phyloP scores from a whole-genome alignment of 2,329 filamentous ascomycete genomes.

The Bipolaris bicolor region DNA sequence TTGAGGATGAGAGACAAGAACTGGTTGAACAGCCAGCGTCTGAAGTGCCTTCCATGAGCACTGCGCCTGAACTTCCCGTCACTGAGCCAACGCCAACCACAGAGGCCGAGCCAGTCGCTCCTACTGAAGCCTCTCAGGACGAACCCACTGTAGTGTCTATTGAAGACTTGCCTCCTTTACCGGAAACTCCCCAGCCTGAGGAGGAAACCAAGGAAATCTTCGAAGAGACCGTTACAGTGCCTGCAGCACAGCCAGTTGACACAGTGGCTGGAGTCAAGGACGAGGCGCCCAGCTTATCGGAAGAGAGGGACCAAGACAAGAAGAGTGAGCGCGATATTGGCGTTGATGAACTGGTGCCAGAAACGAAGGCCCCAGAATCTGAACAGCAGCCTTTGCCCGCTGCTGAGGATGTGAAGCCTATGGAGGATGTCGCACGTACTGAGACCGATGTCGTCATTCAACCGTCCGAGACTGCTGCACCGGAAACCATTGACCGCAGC shows the following conservation, averaged over 20 bases:
- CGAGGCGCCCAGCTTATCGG: constrained; percentile 15
- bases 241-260: neutral
- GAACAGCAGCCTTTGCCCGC: neutral
- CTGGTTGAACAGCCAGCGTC: constrained; percentile 16
- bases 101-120: neutral
- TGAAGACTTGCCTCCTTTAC: neutral
- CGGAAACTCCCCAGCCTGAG: neutral
- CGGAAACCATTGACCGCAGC: neutral
- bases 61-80: neutral
- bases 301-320: constrained; percentile 37
- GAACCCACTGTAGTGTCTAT: constrained; percentile 1
- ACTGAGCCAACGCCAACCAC: neutral
- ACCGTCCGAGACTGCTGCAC: neutral
- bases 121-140: neutral
- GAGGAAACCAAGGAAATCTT: neutral
- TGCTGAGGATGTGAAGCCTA: neutral
- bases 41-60: constrained; percentile 7
- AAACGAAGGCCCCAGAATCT: neutral
- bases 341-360: constrained; percentile 20
- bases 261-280: constrained; percentile 9
- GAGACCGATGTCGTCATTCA: neutral
- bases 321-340: constrained; percentile 28
- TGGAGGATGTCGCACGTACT: neutral
- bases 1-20: constrained; percentile 24
- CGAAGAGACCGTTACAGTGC: neutral